Evolutionary conservation across 2,329 filamentous ascomycete genomes (phyloP).

Genomic region (Tricladium varicosporioides): DNA sequence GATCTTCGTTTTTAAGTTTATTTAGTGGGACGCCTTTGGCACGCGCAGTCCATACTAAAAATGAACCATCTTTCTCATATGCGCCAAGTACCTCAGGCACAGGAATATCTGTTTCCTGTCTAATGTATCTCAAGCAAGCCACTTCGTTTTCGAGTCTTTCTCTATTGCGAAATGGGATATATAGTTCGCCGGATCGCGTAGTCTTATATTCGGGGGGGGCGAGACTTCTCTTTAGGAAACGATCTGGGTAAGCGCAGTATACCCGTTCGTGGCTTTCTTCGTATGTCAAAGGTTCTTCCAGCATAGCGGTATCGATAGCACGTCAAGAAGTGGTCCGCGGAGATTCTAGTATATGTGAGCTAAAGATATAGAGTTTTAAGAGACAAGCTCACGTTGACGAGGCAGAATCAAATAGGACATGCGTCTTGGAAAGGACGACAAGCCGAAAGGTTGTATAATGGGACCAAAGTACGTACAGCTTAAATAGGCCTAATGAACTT

Average conservation of each 20-base stretch:
- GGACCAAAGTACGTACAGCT: no score
- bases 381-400: no score
- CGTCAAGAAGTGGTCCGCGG: no score
- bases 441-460: no score
- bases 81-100: conserved; percentile 1
- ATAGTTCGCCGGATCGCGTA: background rate
- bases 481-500: no score
- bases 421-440: no score
- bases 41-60: background rate
- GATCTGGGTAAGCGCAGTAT: background rate
- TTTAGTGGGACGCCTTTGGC: background rate
- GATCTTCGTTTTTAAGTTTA: background rate
- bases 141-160: conserved; percentile 55
- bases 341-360: no score
- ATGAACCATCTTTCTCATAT: background rate
- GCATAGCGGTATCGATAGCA: no score
- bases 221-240: background rate
- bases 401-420: no score
- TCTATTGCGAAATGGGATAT: conserved; percentile 45
- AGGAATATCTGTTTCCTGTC: conserved; percentile 1
- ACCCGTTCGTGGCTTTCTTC: background rate
- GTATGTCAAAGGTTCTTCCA: no score
- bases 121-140: conserved; percentile 1
- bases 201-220: background rate
- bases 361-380: no score